Conservation (phyloP, 805 yeast species). For the Kazachstania psychrophila region DNA sequence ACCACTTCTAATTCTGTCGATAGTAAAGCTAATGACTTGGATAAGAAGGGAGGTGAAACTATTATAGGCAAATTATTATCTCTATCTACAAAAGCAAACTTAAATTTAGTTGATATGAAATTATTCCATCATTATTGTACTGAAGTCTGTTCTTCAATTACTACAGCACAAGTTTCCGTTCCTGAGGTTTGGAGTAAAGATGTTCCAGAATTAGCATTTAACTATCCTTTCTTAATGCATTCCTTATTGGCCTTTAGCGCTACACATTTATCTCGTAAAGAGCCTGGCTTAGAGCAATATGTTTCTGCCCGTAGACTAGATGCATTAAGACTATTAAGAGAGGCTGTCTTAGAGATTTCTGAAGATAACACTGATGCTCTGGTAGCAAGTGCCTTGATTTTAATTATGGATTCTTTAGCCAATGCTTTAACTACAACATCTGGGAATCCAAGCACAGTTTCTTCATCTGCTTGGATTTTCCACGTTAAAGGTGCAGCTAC, state of each 20-base stretch:
- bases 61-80: constrained; percentile 18
- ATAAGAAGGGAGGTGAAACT: background rate
- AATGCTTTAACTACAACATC: constrained; percentile 54
- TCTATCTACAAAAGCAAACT: constrained; percentile 26
- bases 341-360: constrained; percentile 76
- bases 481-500: constrained; percentile 97
- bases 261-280: constrained; percentile 75
- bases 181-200: constrained; percentile 74
- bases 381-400: constrained; percentile 81
- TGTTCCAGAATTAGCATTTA: constrained; percentile 80
- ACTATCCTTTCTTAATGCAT: constrained; percentile 86
- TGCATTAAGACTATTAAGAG: constrained; percentile 70
- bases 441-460: constrained; percentile 39
- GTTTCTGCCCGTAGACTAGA: constrained; percentile 83
- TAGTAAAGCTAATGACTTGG: background rate
- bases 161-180: constrained; percentile 84
- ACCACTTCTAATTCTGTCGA: background rate
- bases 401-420: constrained; percentile 89
- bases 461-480: constrained; percentile 94
- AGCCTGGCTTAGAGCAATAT: constrained; percentile 65
- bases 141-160: constrained; percentile 75
- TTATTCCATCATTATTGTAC: constrained; percentile 83
- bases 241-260: constrained; percentile 86
- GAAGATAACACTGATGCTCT: constrained; percentile 84
- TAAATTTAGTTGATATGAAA: constrained; percentile 68